Percentiles rank a stretch among this genome's conserved stretches.
phyloP scores from a whole-genome alignment of 2,329 filamentous ascomycete genomes.

The Beauveria bassiana region DNA sequence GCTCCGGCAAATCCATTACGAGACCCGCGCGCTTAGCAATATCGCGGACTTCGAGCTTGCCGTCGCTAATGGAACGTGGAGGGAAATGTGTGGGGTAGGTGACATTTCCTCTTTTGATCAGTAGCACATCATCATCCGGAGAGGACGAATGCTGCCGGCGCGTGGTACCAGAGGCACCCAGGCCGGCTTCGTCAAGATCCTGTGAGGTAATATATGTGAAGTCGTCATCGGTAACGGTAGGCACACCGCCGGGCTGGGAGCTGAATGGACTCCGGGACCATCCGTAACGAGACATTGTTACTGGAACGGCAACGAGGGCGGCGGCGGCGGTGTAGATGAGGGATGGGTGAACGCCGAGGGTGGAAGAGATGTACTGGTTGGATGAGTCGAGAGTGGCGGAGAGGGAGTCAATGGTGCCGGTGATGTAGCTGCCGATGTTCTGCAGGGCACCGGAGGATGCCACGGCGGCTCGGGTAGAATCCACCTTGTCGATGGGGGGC shows the following conservation, averaged over 20 bases:
- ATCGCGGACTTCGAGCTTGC: slow-evolving; percentile 59
- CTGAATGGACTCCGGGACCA: slow-evolving; percentile 48
- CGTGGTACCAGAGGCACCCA: slow-evolving; percentile 22
- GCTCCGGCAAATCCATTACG: slow-evolving; percentile 54
- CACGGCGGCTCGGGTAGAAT: slow-evolving; percentile 49
- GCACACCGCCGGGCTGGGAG: slow-evolving; percentile 39
- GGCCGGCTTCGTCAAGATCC: slow-evolving; percentile 47
- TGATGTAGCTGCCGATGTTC: slow-evolving; percentile 52
- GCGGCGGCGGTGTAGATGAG: slow-evolving; percentile 43
- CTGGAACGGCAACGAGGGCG: slow-evolving; percentile 35
- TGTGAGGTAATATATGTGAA: slow-evolving; percentile 78
- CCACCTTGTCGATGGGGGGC: slow-evolving; percentile 48
- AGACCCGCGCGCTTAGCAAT: slow-evolving; percentile 60
- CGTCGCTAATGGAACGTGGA: slow-evolving; percentile 66
- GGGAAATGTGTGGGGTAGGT: slow-evolving; percentile 67
- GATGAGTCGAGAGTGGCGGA: slow-evolving; percentile 39
- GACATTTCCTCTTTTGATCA: slow-evolving; percentile 60
- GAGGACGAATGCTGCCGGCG: slow-evolving; percentile 31
- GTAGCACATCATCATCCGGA: slow-evolving; percentile 59
- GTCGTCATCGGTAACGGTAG: slow-evolving; percentile 66
- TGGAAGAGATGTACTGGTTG: slow-evolving; percentile 44
- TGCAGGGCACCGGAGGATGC: slow-evolving; percentile 57
- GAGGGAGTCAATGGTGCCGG: slow-evolving; percentile 42
- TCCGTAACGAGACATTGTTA: slow-evolving; percentile 49
- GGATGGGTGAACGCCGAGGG: slow-evolving; percentile 40